Evolutionary conservation across 2,329 filamentous ascomycete genomes (phyloP).

Genomic region (Penicillium sp.): DNA sequence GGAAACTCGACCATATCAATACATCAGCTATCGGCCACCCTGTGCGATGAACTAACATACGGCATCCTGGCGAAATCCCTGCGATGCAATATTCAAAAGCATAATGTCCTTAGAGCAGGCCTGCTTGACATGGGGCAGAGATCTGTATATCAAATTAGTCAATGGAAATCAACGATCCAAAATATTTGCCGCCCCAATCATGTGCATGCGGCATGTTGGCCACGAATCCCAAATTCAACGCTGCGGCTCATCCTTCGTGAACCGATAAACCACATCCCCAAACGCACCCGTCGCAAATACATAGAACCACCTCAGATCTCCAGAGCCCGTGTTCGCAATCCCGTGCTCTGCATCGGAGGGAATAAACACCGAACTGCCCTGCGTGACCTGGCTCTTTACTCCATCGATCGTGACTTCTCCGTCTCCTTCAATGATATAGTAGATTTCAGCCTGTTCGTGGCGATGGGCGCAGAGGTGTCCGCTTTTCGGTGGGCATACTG

Average conservation of each 20-base stretch:
- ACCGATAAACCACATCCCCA: slow-evolving; percentile 42
- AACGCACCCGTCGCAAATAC: slow-evolving; percentile 41
- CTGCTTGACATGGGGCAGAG: no score
- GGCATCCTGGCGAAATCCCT: no score
- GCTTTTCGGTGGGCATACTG: slow-evolving; percentile 29
- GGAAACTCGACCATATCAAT: no score
- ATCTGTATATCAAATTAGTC: no score
- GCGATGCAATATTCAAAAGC: no score
- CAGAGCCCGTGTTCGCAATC: slow-evolving; percentile 30
- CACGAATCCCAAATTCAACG: background rate
- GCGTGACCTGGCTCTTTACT: slow-evolving; percentile 28
- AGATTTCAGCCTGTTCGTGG: slow-evolving; percentile 46
- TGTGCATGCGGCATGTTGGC: background rate
- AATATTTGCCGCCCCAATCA: background rate
- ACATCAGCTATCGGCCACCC: no score
- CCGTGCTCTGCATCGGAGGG: slow-evolving; percentile 47
- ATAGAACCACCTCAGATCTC: slow-evolving; percentile 42
- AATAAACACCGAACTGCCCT: slow-evolving; percentile 42
- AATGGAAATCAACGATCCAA: background rate
- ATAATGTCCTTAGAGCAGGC: no score
- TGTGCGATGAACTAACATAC: no score
- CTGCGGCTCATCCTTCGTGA: slow-evolving; percentile 13
- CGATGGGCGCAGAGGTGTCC: slow-evolving; percentile 41
- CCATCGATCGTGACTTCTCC: slow-evolving; percentile 42
- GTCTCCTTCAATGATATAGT: slow-evolving; percentile 39